Base-by-base conservation (phyloP, 2,329 filamentous ascomycete genomes). In the Lecanoromycetidae sp. region DNA sequence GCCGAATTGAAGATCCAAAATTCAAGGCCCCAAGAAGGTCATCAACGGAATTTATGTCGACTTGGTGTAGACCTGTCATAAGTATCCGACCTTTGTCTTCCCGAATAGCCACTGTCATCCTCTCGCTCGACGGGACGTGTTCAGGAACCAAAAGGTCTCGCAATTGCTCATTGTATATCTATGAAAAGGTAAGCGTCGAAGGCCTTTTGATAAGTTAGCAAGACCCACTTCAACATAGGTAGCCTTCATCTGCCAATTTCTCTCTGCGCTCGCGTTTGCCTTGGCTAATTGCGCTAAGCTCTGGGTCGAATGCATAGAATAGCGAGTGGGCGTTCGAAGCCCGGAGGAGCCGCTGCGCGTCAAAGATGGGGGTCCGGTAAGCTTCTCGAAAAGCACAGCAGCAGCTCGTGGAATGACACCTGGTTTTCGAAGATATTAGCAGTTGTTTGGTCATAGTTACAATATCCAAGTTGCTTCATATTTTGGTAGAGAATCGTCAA, bases 31-130 rank as follows among this genome's bases (percentile, higher is more conserved):
- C 81, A 64, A 96, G 77, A 40, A 98, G 70, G 62, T 98, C 91
- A 4, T 96, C 88, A 7, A 88, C 83, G 0, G 85, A 94, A 60
- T 90, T 88, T 58, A 98, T 85, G 12, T 85, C 79, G 30, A 94
- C 76, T 61, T 94, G 86, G 22, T 81, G 86, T 19, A 98, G 72
- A 6, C 91, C 91, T 6, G 90, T 94, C 19, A 96, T 74, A 44
- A 98, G 74, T 55, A 98, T 98, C 57, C 94, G 88, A 45, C 90
- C 90, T 65, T 94, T 94, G 61, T 98, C 91, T 67, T 98, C 90
- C 52, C 91, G 84, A 54, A 98, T 96, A 2, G 80, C 83, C n/a
- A 98, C 88, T 25, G 75, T 74, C 43, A 75, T 75, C 51, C 91
- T 80, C 59, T 96, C 90, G 52, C 73, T 67, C 5, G 67, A 57